phyloP scores from a whole-genome alignment of 1,284 basidiomycete genomes.

The Trichosporon sp. region DNA sequence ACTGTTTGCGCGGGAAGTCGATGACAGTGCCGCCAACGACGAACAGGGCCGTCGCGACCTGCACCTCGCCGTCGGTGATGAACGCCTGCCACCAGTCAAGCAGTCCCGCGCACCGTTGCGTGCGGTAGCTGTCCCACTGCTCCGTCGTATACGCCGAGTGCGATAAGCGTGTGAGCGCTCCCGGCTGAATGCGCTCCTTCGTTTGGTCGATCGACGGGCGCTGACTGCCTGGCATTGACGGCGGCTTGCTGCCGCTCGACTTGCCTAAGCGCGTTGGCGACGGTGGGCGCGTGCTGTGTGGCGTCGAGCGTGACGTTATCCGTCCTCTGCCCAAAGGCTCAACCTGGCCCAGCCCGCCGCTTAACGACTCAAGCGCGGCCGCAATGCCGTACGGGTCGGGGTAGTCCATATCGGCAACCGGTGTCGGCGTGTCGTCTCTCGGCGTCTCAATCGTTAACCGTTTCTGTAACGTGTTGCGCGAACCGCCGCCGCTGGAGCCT shows the following conservation, averaged over 20 bases:
- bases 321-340: background rate
- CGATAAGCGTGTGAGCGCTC: slow-evolving; percentile 4
- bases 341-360: background rate
- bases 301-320: slow-evolving; percentile 13
- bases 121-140: slow-evolving; percentile 20
- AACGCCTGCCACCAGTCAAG: slow-evolving; percentile 40
- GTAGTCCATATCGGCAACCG: slow-evolving; percentile 21
- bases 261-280: slow-evolving; percentile 1
- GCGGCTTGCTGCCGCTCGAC: slow-evolving; percentile 4
- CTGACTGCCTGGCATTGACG: slow-evolving; percentile 5
- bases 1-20: slow-evolving; percentile 29
- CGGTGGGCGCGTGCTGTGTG: slow-evolving; percentile 18
- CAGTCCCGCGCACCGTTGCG: slow-evolving; percentile 15
- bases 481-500: background rate
- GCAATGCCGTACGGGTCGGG: slow-evolving; percentile 33
- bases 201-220: slow-evolving; percentile 11
- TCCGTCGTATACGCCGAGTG: slow-evolving; percentile 10
- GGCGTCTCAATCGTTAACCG: slow-evolving; percentile 15
- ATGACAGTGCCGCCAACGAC: slow-evolving; percentile 29
- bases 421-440: slow-evolving; percentile 13
- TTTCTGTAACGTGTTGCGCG: slow-evolving; percentile 1
- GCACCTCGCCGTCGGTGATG: slow-evolving; percentile 39
- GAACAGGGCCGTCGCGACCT: slow-evolving; percentile 34
- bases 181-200: slow-evolving; percentile 13
- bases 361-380: slow-evolving; percentile 11